Percentiles rank a stretch among this genome's conserved stretches.
Evolutionary conservation across 768 basidiomycete species (phyloP).

Genomic region (Heimioporus sp.): DNA sequence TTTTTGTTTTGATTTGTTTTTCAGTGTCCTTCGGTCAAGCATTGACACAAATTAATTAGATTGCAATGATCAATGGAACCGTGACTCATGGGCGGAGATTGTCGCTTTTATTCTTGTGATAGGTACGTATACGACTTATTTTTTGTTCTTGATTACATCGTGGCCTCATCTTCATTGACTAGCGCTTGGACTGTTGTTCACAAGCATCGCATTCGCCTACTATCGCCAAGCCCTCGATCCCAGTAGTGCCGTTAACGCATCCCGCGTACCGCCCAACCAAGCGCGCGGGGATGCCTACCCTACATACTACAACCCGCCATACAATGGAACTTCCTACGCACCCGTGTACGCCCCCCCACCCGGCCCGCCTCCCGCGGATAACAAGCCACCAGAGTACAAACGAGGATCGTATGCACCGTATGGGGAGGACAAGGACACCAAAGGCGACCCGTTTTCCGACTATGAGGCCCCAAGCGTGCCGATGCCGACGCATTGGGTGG

Average conservation of each 20-base stretch:
- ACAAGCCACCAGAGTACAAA: conserved; percentile 53
- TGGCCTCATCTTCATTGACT: not conserved
- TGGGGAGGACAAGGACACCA: conserved; percentile 30
- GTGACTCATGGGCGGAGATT: conserved; percentile 68
- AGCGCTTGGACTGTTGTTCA: conserved; percentile 64
- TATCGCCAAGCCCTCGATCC: conserved; percentile 77
- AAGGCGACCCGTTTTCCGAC: conserved; percentile 56
- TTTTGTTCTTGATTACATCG: too few relatives aligned
- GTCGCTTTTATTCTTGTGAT: conserved; percentile 57
- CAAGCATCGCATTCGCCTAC: conserved; percentile 64
- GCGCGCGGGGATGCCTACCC: conserved; percentile 40
- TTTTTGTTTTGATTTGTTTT: not conserved
- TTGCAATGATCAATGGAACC: conserved; percentile 60
- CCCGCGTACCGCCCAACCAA: conserved; percentile 41
- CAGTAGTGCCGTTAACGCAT: conserved; percentile 48
- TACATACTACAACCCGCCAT: conserved; percentile 59
- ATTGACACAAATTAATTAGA: conserved; percentile 40
- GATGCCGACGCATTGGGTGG: conserved; percentile 34
- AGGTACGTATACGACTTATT: conserved; percentile 40
- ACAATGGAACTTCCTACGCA: conserved; percentile 31
- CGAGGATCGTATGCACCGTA: conserved; percentile 30
- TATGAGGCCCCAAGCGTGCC: conserved; percentile 38
- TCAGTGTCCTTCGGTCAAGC: not conserved
- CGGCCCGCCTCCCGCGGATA: conserved; percentile 46
- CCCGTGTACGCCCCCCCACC: conserved; percentile 49